Percentiles rank a stretch among this genome's conserved stretches.
Conservation (phyloP, 2,329 filamentous ascomycete species). For the Colletotrichum agaves region DNA sequence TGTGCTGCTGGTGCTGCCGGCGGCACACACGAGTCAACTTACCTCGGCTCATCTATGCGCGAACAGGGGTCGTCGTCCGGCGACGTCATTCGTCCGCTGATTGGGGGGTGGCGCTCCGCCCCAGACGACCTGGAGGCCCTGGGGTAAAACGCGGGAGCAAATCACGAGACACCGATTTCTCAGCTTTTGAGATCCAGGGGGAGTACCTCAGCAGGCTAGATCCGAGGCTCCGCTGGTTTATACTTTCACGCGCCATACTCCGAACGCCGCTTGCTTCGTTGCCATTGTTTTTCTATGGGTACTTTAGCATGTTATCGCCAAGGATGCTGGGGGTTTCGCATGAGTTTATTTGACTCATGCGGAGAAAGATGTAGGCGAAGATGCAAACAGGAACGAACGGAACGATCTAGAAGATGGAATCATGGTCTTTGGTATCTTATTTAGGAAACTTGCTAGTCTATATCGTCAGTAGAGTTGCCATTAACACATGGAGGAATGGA, state of each 20-base stretch:
- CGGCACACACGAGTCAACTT: conserved; percentile 28
- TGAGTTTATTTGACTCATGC: not conserved
- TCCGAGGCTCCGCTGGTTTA: conserved; percentile 25
- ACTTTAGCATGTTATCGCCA: not conserved
- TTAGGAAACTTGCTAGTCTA: not conserved
- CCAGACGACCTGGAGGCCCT: not conserved
- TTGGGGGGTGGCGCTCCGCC: conserved; percentile 19
- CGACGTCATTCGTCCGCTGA: conserved; percentile 27
- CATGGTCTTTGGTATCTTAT: not conserved
- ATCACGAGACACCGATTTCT: conserved; percentile 35
- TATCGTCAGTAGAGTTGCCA: not conserved
- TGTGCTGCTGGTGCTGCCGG: not conserved
- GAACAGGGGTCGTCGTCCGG: conserved; percentile 17
- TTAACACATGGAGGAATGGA: not conserved
- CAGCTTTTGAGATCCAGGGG: conserved; percentile 21
- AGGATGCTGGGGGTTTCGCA: not conserved
- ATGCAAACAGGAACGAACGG: not conserved
- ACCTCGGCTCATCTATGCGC: conserved; percentile 39
- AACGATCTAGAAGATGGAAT: not conserved
- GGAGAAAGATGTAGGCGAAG: not conserved
- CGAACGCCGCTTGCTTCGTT: not conserved
- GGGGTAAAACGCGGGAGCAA: conserved; percentile 35
- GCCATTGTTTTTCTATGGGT: not conserved
- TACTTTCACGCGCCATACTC: not conserved
- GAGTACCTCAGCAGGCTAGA: not conserved